These are phyloP conservation scores for Chamaecrista fasciculata DNA, from an alignment of 306 rosid species.

Conservation along the genomic window DNA sequence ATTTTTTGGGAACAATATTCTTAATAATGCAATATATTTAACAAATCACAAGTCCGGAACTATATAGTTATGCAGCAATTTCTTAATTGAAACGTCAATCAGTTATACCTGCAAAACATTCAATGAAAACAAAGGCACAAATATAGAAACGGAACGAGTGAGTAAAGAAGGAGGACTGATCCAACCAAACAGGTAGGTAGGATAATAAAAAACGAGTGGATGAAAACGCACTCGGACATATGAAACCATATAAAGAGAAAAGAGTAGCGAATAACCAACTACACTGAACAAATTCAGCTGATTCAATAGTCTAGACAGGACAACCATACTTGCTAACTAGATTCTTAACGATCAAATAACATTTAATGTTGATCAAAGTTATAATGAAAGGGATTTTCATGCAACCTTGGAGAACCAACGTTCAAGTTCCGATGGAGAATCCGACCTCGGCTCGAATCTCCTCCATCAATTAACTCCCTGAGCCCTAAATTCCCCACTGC, in stretches of 20 bases:
- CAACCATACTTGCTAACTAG: neutral
- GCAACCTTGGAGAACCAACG: constrained; percentile 67
- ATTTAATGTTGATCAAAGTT: too few relatives aligned
- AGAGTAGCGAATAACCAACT: too few relatives aligned
- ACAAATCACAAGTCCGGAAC: too few relatives aligned
- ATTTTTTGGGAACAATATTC: too few relatives aligned
- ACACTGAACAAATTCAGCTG: neutral
- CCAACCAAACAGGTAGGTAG: neutral
- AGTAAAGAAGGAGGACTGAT: neutral
- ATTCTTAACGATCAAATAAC: neutral
- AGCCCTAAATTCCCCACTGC: constrained; percentile 57
- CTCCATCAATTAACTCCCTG: constrained; percentile 68
- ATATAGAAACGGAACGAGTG: too few relatives aligned
- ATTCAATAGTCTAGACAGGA: too few relatives aligned
- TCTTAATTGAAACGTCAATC: neutral
- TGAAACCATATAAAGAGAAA: neutral
- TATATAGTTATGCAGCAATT: too few relatives aligned
- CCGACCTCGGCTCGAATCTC: constrained; percentile 52
- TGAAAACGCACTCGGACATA: neutral
- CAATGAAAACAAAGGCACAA: too few relatives aligned
- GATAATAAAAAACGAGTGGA: neutral
- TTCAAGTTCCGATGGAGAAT: constrained; percentile 86
- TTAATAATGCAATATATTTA: too few relatives aligned
- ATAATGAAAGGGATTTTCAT: too few relatives aligned
- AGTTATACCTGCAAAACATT: too few relatives aligned